Conservation (phyloP, 1,284 basidiomycete species). For the Coniferiporia weirii region DNA sequence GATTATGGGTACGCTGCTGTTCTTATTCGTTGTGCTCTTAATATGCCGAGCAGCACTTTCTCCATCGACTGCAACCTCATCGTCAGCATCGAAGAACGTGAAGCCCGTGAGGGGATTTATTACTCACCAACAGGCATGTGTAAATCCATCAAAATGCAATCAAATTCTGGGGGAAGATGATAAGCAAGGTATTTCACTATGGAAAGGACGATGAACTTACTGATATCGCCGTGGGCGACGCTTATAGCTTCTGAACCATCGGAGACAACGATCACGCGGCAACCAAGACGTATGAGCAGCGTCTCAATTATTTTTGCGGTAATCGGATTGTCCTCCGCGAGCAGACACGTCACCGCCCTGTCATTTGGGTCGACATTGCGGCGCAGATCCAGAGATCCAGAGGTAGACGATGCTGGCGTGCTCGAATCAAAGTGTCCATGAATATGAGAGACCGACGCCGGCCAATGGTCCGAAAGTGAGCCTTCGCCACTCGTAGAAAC, state of each 20-base stretch:
- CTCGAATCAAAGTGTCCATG: constrained; percentile 43
- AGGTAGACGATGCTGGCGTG: constrained; percentile 68
- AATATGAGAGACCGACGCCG: constrained; percentile 49
- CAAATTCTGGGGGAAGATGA: constrained; percentile 57
- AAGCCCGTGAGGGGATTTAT: not conserved
- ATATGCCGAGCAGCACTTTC: constrained; percentile 91
- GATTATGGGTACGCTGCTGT: constrained; percentile 85
- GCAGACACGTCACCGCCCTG: constrained; percentile 81
- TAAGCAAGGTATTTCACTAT: constrained; percentile 1
- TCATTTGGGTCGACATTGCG: constrained; percentile 67
- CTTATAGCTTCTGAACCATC: constrained; percentile 97
- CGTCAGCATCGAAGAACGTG: constrained; percentile 19
- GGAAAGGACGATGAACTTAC: constrained; percentile 44
- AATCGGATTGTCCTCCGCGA: constrained; percentile 98
- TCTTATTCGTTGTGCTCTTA: constrained; percentile 91
- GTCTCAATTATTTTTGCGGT: constrained; percentile 96
- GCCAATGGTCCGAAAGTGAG: constrained; percentile 72
- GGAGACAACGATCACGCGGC: constrained; percentile 88
- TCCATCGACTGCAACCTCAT: constrained; percentile 63
- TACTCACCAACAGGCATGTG: constrained; percentile 84
- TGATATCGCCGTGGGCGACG: constrained; percentile 94
- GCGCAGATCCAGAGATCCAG: constrained; percentile 70
- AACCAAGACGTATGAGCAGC: constrained; percentile 85
- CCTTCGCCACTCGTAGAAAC: constrained; percentile 73
- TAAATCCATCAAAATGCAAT: constrained; percentile 85